These are phyloP conservation scores for Coelastrella sp. DNA, from an alignment of 139 green algal genomes.

Conservation along the genomic window DNA sequence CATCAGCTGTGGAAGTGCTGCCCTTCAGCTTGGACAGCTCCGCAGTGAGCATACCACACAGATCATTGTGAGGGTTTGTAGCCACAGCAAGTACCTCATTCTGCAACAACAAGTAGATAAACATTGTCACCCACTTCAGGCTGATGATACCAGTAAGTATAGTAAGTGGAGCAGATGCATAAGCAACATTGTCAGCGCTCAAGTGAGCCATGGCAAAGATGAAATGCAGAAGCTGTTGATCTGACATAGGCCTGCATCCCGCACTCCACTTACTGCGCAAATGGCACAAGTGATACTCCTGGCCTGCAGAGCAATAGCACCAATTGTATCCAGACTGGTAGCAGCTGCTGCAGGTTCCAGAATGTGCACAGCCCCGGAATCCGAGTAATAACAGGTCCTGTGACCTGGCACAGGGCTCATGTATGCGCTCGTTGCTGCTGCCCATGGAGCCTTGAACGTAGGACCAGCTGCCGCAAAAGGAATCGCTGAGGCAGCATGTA, in stretches of 20 bases:
- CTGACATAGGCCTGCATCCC: no score
- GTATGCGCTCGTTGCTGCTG: background rate
- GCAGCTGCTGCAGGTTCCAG: background rate
- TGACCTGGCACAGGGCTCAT: conserved; percentile 15
- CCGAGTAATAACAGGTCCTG: conserved; percentile 18
- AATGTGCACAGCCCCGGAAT: conserved; percentile 10
- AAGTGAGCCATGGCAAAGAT: no score
- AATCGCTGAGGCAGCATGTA: conserved; percentile 1
- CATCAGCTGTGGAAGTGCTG: conserved; percentile 42
- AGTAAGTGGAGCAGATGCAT: background rate
- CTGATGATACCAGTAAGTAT: no score
- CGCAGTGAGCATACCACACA: conserved; percentile 15
- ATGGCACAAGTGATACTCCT: conserved; percentile 35
- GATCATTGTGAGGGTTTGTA: background rate
- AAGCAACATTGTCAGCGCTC: no score
- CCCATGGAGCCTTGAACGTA: background rate
- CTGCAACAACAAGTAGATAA: conserved; percentile 36
- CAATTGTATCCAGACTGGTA: background rate
- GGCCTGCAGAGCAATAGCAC: conserved; percentile 5
- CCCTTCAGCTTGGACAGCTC: conserved; percentile 21
- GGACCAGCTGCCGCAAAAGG: background rate
- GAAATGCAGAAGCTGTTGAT: no score
- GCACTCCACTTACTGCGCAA: background rate
- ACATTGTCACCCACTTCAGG: no score
- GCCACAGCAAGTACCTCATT: conserved; percentile 30